Base-by-base conservation (phyloP, 345 rosid species). In the Gossypium mustelinum region DNA sequence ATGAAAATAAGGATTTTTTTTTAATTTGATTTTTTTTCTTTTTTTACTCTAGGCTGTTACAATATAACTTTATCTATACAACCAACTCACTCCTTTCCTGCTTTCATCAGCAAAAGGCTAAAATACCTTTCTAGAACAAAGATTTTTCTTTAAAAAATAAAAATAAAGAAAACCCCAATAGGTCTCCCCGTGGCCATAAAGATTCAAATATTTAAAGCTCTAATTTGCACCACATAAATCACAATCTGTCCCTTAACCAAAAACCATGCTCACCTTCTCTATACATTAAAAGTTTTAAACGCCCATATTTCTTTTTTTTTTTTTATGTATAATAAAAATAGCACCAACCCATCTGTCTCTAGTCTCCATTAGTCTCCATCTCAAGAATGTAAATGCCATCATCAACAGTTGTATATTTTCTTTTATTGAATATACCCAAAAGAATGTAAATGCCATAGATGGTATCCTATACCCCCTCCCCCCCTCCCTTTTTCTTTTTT, bases 201-300 rank as follows among this genome's bases (percentile, higher is more conserved):
- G 70, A 73, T 69, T 47, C 77, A 68, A 20, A 51, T 64, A 50
- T 57, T 64, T 17, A 44, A 13, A 41, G 67, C 68, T 41, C 44
- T 74, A 50, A 78, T 67, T 74, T 71, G 66, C 79, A 77, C 79
- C 82, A 82, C 79, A 77, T 7, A 61, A 71, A 11, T 65, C 50
- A 50, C 22, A 8, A 4, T 11, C 44, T 2, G n/a, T 29, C 54
- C 9, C 13, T n/a, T 51, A 9, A 61, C 22, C 62, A 50, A 44
- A 52, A 47, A 18, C 25, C 47, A 27, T 64, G 9, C 50, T 67
- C 68, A 66, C 76, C 84, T 41, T 52, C 76, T 68, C 62, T 45
- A 2, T 48, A 44, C 20, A 18, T n/a, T 64, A n/a, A 43, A 64
- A 11, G 16, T 41, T 41, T 64, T 41, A n/a, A 64, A 18, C 25